Evolutionary conservation across 2,329 filamentous ascomycete species (phyloP), one percentile per base, ranked within the genome.

Genomic region (Ilyonectria sp.): DNA sequence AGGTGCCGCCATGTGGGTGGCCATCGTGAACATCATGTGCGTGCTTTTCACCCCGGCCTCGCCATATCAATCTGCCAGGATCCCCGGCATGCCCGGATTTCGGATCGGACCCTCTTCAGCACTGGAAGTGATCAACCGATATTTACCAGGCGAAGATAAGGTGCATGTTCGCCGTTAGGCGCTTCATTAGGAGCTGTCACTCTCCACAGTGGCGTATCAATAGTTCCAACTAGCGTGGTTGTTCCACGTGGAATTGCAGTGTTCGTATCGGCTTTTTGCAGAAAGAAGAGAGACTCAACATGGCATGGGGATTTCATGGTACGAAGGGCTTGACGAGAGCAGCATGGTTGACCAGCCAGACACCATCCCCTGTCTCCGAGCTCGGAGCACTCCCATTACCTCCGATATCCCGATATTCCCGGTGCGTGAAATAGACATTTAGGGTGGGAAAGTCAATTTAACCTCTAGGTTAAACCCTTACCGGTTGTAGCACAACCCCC

Each of bases 381-480:
- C 40, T 43, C 40, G 40, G 40, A 43, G 40, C 17, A n/a, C 15
- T 7, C 15, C 40, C 40, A 40, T 40, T 17, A n/a, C 15, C 7
- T 43, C 40, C 40, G 40, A 7, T 43, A 8, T n/a, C n/a, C 40
- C 40, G 40, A n/a, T 43, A 43, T n/a, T n/a, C 40, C 40, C 15
- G n/a, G 40, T 43, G 40, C n/a, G 40, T n/a, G 40, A 43, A 43
- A n/a, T 43, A 43, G 17, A 7, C 7, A 43, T n/a, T n/a, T n/a
- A n/a, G n/a, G n/a, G 15, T n/a, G 15, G 15, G 4, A 43, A 43
- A 43, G 40, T 43, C 40, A 43, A 43, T n/a, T 43, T 43, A 43
- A 43, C 40, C 40, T 43, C 40, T 43, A 43, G 40, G 40, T 43
- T 43, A 43, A 40, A 43, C 40, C 40, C 40, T 43, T 43, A 43